Evolutionary conservation across 108 stramenopile genomes (phyloP).

Genomic region (Mayamaea pseudoterrestris): DNA sequence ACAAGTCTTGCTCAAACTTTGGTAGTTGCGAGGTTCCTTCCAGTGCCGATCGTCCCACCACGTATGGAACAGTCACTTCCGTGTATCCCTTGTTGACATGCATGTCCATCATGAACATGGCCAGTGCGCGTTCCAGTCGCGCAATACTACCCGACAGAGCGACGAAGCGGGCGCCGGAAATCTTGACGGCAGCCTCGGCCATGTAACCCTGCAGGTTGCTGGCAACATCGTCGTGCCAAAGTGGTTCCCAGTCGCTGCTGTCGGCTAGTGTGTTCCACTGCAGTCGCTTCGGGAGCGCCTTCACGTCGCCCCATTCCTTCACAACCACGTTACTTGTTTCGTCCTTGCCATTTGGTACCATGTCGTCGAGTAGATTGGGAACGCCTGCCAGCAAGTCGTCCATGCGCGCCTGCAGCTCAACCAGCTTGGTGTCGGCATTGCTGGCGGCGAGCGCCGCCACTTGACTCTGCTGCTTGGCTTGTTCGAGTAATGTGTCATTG

Average conservation of each 20-base stretch:
- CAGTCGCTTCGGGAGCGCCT: constrained; percentile 41
- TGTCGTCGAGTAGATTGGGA: constrained; percentile 89
- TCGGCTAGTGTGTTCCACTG: too few relatives aligned
- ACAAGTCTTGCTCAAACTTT: constrained; percentile 94
- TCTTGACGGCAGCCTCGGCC: constrained; percentile 73
- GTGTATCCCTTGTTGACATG: constrained; percentile 76
- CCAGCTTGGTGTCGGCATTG: constrained; percentile 36
- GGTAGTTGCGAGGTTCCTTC: constrained; percentile 94
- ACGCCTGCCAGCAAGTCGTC: constrained; percentile 62
- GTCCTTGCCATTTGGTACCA: constrained; percentile 77
- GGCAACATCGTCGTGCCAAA: constrained; percentile 96
- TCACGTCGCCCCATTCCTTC: constrained; percentile 67
- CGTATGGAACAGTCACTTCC: constrained; percentile 82
- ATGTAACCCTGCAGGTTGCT: constrained; percentile 71
- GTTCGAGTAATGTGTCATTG: constrained; percentile 17
- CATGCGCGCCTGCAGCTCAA: constrained; percentile 55
- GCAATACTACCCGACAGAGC: constrained; percentile 80
- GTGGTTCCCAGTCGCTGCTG: constrained; percentile 60
- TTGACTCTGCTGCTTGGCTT: constrained; percentile 38
- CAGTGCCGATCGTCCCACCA: constrained; percentile 80
- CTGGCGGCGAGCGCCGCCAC: constrained; percentile 45
- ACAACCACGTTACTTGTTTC: constrained; percentile 77
- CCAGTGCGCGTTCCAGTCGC: constrained; percentile 87
- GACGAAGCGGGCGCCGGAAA: constrained; percentile 89
- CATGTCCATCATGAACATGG: constrained; percentile 84